Evolutionary conservation across 2,329 filamentous ascomycete species (phyloP).

Genomic region (Monilinia fructigena): DNA sequence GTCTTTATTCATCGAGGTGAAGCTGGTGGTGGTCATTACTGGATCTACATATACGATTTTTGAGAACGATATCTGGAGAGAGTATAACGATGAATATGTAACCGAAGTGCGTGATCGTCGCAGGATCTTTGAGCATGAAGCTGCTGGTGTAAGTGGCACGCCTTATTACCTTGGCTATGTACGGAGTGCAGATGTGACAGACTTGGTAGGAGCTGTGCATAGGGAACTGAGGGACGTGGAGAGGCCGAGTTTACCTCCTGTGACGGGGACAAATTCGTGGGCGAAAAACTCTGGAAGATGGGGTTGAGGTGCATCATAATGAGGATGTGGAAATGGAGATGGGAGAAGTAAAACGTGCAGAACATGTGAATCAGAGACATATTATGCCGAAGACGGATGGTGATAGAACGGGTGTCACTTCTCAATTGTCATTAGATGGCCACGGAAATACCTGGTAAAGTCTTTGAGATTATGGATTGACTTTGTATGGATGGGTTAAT

Average conservation of each 20-base stretch:
- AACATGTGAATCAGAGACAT: slow-evolving; percentile 31
- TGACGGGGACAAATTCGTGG: slow-evolving; percentile 19
- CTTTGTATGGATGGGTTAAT: neutral
- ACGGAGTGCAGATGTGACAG: slow-evolving; percentile 61
- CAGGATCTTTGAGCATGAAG: slow-evolving; percentile 68
- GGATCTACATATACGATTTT: slow-evolving; percentile 94
- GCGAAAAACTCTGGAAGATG: slow-evolving; percentile 19
- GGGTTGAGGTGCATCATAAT: slow-evolving; percentile 20
- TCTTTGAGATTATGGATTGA: neutral
- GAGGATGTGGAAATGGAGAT: slow-evolving; percentile 23
- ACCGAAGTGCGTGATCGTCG: slow-evolving; percentile 62
- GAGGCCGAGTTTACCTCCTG: slow-evolving; percentile 14
- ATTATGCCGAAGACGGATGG: slow-evolving; percentile 31
- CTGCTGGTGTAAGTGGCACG: slow-evolving; percentile 62
- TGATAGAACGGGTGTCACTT: slow-evolving; percentile 1
- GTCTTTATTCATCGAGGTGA: slow-evolving; percentile 86
- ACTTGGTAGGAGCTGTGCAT: slow-evolving; percentile 57
- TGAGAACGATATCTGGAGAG: slow-evolving; percentile 75
- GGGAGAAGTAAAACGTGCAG: slow-evolving; percentile 26
- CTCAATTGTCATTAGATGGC: slow-evolving; percentile 21
- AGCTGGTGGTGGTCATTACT: slow-evolving; percentile 82
- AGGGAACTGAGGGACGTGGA: slow-evolving; percentile 41
- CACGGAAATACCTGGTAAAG: slow-evolving; percentile 23
- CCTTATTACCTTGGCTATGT: slow-evolving; percentile 85
- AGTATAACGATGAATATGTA: slow-evolving; percentile 89